Evolutionary conservation across 768 basidiomycete species (phyloP).

Genomic region (Sarcomyxa edulis): DNA sequence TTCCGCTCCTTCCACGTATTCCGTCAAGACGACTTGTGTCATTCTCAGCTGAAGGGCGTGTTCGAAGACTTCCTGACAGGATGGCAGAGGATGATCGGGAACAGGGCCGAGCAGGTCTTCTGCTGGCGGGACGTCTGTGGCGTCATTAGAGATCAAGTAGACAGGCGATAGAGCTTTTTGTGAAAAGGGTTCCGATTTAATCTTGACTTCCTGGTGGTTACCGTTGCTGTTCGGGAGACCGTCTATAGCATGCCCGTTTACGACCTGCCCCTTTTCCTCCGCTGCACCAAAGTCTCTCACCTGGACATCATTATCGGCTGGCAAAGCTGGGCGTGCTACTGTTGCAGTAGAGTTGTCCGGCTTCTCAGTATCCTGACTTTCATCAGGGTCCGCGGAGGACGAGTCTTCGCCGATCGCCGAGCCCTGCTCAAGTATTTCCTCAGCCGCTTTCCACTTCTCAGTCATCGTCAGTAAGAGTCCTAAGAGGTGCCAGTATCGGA

Average conservation of each 20-base stretch:
- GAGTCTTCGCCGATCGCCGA: slow-evolving; percentile 54
- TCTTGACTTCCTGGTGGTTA: too few species aligned
- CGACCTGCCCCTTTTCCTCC: neutral
- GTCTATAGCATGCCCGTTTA: neutral
- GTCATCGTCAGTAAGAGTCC: slow-evolving; percentile 74
- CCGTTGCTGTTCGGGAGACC: too few species aligned
- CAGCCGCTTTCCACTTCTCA: slow-evolving; percentile 77
- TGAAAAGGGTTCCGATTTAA: slow-evolving; percentile 8
- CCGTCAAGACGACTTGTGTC: slow-evolving; percentile 76
- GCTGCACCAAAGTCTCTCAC: too few species aligned
- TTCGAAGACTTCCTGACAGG: slow-evolving; percentile 62
- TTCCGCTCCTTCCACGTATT: slow-evolving; percentile 82
- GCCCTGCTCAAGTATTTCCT: slow-evolving; percentile 74
- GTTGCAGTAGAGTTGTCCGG: too few species aligned
- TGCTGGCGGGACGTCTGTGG: slow-evolving; percentile 32
- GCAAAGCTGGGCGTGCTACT: too few species aligned
- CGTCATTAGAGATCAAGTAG: slow-evolving; percentile 14
- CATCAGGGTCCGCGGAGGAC: too few species aligned
- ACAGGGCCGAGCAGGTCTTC: slow-evolving; percentile 36
- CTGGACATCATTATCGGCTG: too few species aligned
- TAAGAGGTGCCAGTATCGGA: slow-evolving; percentile 89
- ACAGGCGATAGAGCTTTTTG: too few species aligned
- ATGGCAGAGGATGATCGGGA: slow-evolving; percentile 43
- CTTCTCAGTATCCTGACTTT: slow-evolving; percentile 12
- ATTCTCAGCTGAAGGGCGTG: slow-evolving; percentile 80